Evolutionary conservation across 345 rosid genomes (phyloP), one percentile per base, ranked within the genome.

Genomic region (Tarenaya hassleriana): DNA sequence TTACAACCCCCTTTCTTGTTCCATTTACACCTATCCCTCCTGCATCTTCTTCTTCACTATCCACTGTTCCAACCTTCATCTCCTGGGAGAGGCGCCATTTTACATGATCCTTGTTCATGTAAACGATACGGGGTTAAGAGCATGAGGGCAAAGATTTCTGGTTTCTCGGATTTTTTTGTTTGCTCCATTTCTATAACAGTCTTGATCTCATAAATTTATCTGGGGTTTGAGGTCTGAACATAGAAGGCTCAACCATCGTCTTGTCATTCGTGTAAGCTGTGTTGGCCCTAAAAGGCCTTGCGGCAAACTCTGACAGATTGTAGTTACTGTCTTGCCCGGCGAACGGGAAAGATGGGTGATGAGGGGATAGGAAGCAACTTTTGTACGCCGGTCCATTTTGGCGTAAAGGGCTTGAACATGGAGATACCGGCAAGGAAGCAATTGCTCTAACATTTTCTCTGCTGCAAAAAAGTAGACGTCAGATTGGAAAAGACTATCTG

Each of bases 361-460:
- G 82, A 61, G 98, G 98, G 12, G 96, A 92, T 34, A 78, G 77
- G 51, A 61, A 75, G 71, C 90, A 76, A 53, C 88, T 87, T 67
- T 58, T 77, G 47, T 77, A 70, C 17, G 90, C 75, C 0, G 83
- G 70, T 49, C 83, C 90, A 32, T 56, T 42, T 33, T 81, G 76
- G 27, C 98, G 71, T 58, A 87, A 64, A 0, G 98, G 98, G 63
- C 98, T 92, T 52, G 98, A 77, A 70, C 76, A 75, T 21, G 95
- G 98, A 52, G 98, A 92, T 24, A 81, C 96, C 0, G 96, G 98
- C 64, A 83, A 69, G 2, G 98, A 92, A 0, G 90, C 69, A 32
- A 82, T 88, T 58, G 62, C 72, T 71, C 90, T 81, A 39, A 52
- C 69, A 48, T 75, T 81, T 56, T 83, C 95, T 71, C 98, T 92